Evolutionary conservation across 2,329 filamentous ascomycete species (phyloP).

Genomic region (Fonsecaea multimorphosa): DNA sequence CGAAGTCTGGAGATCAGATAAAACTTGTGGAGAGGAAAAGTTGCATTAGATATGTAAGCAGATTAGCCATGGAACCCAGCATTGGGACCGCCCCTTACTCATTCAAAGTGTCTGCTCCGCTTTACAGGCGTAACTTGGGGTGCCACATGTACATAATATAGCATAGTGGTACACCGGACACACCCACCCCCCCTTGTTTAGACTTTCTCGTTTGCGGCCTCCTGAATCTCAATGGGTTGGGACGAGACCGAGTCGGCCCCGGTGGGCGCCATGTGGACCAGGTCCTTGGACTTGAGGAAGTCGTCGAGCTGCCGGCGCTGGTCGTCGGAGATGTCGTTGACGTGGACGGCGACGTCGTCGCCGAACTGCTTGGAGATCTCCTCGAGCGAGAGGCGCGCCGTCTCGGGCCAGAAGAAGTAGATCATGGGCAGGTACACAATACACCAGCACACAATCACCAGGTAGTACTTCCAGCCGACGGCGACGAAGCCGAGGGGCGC

Average conservation of each 20-base stretch:
- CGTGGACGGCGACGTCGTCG: conserved; percentile 57
- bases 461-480: conserved; percentile 57
- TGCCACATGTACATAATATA: too few species aligned
- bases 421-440: conserved; percentile 46
- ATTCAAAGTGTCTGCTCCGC: too few species aligned
- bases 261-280: conserved; percentile 17
- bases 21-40: too few species aligned
- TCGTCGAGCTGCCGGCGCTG: conserved; percentile 39
- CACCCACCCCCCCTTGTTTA: background rate
- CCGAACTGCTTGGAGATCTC: conserved; percentile 57
- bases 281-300: conserved; percentile 28
- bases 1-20: background rate
- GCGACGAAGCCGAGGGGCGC: conserved; percentile 48
- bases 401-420: conserved; percentile 46
- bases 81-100: too few species aligned
- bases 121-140: too few species aligned
- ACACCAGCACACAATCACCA: conserved; percentile 53
- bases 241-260: background rate
- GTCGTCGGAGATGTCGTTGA: conserved; percentile 53
- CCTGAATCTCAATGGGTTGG: conserved; percentile 17
- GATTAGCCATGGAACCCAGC: too few species aligned
- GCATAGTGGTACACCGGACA: too few species aligned
- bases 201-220: conserved; percentile 9
- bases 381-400: conserved; percentile 52
- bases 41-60: too few species aligned